Evolutionary conservation across 805 yeast genomes (phyloP).

Genomic region (Teunomyces tritomae): DNA sequence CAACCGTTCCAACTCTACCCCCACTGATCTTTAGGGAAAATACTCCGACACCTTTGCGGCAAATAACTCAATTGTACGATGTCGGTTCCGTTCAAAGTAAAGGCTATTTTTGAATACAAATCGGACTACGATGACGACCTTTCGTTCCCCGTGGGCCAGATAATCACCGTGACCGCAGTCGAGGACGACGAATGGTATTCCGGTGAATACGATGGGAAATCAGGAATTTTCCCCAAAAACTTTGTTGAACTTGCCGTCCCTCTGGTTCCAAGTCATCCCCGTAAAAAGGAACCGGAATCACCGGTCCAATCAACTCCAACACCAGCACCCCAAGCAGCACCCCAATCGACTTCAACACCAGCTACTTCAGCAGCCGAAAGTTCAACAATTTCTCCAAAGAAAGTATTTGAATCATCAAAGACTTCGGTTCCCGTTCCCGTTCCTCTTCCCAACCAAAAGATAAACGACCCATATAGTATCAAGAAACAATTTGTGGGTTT

Average conservation of each 20-base stretch:
- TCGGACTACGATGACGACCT: conserved; percentile 77
- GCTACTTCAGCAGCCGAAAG: background rate
- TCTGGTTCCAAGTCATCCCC: conserved; percentile 8
- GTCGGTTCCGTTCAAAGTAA: conserved; percentile 60
- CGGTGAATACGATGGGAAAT: conserved; percentile 62
- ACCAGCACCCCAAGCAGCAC: conserved; percentile 3
- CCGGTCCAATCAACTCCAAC: background rate
- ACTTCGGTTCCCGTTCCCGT: conserved; percentile 18
- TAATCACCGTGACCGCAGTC: conserved; percentile 69
- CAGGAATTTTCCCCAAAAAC: conserved; percentile 86
- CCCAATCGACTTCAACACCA: conserved; percentile 5
- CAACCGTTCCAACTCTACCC: too few species aligned
- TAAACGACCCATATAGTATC: conserved; percentile 45
- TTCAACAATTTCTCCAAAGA: background rate
- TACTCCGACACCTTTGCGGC: too few species aligned
- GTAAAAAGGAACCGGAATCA: conserved; percentile 5
- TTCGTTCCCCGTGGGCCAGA: conserved; percentile 62
- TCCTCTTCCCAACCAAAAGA: conserved; percentile 28
- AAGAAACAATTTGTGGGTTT: conserved; percentile 56
- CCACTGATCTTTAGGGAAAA: too few species aligned
- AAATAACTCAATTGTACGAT: conserved; percentile 19
- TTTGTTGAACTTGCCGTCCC: conserved; percentile 55
- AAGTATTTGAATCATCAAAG: background rate
- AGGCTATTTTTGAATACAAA: conserved; percentile 64
- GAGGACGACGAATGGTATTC: conserved; percentile 93